These are phyloP conservation scores for Przewalskia tangutica DNA, from an alignment of 257 asterid species.

Conservation along the genomic window DNA sequence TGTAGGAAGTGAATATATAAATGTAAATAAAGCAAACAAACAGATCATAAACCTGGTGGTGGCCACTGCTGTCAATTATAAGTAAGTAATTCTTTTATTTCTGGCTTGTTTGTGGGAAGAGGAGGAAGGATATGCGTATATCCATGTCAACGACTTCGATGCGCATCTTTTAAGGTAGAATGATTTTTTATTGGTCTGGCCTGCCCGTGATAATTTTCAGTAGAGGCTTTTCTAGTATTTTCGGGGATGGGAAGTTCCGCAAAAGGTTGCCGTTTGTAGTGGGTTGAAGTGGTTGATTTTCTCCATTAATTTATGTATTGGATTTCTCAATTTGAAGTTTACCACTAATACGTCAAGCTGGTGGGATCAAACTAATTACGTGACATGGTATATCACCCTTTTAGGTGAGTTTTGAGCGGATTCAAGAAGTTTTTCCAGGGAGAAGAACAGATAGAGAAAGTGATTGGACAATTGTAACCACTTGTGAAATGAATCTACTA, in stretches of 20 bases:
- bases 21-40: too few relatives aligned
- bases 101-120: background rate
- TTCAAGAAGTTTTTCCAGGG: background rate
- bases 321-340: background rate
- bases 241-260: too few relatives aligned
- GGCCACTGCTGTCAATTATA: too few relatives aligned
- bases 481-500: background rate
- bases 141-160: background rate
- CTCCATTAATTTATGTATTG: background rate
- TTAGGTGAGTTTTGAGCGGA: background rate
- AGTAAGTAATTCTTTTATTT: too few relatives aligned
- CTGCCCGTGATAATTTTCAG: background rate
- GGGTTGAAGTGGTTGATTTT: background rate
- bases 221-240: background rate
- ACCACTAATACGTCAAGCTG: background rate
- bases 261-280: background rate
- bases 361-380: background rate
- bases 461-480: background rate
- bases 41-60: too few relatives aligned
- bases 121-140: background rate
- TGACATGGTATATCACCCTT: background rate
- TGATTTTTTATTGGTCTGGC: background rate
- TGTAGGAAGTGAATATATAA: too few relatives aligned
- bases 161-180: background rate
- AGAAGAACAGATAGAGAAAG: background rate